Evolutionary conservation across 768 basidiomycete species (phyloP).

Genomic region (Panaeolus cyanescens): DNA sequence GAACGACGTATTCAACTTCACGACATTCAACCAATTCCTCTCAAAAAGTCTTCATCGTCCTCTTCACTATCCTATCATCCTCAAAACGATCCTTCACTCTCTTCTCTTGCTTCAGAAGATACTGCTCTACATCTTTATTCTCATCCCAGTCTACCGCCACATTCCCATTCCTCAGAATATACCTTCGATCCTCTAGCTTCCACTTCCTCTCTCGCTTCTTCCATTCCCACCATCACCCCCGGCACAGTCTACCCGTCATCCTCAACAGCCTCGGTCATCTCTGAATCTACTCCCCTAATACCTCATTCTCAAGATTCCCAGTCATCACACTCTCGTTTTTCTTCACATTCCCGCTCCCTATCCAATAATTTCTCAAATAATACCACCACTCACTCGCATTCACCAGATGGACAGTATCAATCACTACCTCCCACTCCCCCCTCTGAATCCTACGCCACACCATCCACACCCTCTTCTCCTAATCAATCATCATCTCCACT

Average conservation of each 20-base stretch:
- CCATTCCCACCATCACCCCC: slow-evolving; percentile 44
- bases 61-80: slow-evolving; percentile 21
- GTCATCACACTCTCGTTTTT: slow-evolving; percentile 10
- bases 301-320: slow-evolving; percentile 10
- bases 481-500: slow-evolving; percentile 20
- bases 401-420: background rate
- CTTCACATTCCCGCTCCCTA: slow-evolving; percentile 4
- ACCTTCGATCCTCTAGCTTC: slow-evolving; percentile 14
- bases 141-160: background rate
- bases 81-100: slow-evolving; percentile 21
- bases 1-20: slow-evolving; percentile 72
- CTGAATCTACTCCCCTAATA: slow-evolving; percentile 5
- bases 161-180: background rate
- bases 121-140: background rate
- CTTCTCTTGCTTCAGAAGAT: slow-evolving; percentile 21
- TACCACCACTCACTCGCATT: too few species aligned
- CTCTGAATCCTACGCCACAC: slow-evolving; percentile 30
- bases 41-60: slow-evolving; percentile 9
- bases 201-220: slow-evolving; percentile 37
- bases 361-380: background rate
- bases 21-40: slow-evolving; percentile 28
- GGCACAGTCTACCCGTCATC: slow-evolving; percentile 33
- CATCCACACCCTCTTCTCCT: slow-evolving; percentile 20
- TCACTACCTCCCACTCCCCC: background rate
- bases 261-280: slow-evolving; percentile 22